Evolutionary conservation across 2,329 filamentous ascomycete genomes (phyloP).

Genomic region (Aspergillus ibericus): DNA sequence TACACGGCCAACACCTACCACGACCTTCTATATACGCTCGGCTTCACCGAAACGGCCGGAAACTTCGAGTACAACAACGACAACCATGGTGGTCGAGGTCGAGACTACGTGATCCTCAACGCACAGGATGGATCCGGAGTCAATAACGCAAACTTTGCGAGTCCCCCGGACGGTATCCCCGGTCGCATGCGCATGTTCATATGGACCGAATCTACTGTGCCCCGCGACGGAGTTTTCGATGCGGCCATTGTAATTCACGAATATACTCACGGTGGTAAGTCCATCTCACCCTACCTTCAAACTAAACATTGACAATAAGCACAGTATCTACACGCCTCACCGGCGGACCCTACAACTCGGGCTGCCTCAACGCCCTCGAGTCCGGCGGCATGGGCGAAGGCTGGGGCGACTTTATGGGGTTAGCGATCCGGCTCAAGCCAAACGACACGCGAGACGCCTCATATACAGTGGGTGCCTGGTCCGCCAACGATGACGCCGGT

Average conservation of each 20-base stretch:
- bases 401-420: conserved; percentile 19
- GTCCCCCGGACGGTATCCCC: conserved; percentile 16
- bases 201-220: conserved; percentile 8
- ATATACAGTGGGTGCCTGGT: conserved; percentile 16
- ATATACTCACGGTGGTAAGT: conserved; percentile 19
- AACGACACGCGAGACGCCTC: conserved; percentile 8
- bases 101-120: conserved; percentile 19
- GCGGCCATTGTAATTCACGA: conserved; percentile 19
- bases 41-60: conserved; percentile 16
- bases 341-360: conserved; percentile 13
- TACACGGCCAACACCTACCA: conserved; percentile 22
- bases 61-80: conserved; percentile 19
- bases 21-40: conserved; percentile 16
- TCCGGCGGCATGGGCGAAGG: conserved; percentile 20
- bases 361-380: conserved; percentile 12
- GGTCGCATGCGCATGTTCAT: conserved; percentile 19
- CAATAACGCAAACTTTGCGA: conserved; percentile 18
- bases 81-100: conserved; percentile 8
- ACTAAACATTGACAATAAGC: too few relatives aligned
- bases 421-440: conserved; percentile 15
- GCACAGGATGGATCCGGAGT: conserved; percentile 17
- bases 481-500: conserved; percentile 2
- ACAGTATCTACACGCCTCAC: conserved; percentile 17
- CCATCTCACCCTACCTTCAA: too few relatives aligned
- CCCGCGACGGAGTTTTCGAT: conserved; percentile 14